Evolutionary conservation across 345 rosid genomes (phyloP).

Genomic region (Arabis hirsuta): DNA sequence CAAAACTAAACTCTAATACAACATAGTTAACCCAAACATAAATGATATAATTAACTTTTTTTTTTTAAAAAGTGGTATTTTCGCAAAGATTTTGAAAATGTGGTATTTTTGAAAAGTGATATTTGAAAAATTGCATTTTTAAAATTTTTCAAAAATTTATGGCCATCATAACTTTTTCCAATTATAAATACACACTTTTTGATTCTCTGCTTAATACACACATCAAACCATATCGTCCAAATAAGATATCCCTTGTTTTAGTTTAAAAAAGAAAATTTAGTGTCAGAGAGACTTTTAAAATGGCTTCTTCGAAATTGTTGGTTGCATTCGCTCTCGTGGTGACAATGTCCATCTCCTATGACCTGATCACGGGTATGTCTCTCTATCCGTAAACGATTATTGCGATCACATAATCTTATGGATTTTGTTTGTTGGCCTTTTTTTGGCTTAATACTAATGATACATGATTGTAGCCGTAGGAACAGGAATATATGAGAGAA

Average conservation of each 20-base stretch:
- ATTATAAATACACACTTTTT: no score
- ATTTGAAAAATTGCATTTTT: no score
- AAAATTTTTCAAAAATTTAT: no score
- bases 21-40: no score
- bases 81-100: no score
- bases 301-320: not conserved
- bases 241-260: not conserved
- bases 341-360: not conserved
- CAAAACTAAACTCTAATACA: no score
- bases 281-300: not conserved
- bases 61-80: no score
- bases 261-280: not conserved
- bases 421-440: not conserved
- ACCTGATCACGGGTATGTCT: conserved; percentile 8
- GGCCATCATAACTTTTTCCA: no score
- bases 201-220: no score
- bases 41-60: no score
- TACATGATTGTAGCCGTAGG: not conserved
- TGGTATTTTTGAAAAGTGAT: no score
- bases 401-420: not conserved
- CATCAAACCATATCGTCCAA: no score
- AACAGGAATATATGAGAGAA: conserved; percentile 19
- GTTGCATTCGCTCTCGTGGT: conserved; percentile 13
- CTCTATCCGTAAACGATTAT: not conserved
- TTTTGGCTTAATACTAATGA: not conserved